phyloP scores from a whole-genome alignment of 176 grass and related monocot species.

The Carex cristatella region DNA sequence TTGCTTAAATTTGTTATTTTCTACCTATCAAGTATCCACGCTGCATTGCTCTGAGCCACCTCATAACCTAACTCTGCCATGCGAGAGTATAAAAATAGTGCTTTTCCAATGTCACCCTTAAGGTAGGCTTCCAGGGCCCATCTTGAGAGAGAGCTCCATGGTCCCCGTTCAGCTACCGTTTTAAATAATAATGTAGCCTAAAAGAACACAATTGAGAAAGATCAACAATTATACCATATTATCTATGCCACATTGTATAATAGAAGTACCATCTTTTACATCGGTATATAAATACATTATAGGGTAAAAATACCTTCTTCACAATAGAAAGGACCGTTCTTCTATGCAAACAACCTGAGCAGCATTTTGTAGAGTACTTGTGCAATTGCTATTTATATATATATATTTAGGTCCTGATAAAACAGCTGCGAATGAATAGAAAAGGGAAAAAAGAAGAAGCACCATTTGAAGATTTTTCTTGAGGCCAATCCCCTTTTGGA shows the following conservation, averaged over 20 bases:
- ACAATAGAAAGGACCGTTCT: background rate
- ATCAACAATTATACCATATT: background rate
- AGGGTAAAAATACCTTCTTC: background rate
- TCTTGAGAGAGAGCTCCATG: conserved; percentile 94
- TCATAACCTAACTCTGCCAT: conserved; percentile 99
- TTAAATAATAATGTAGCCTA: conserved; percentile 91
- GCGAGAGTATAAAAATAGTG: conserved; percentile 89
- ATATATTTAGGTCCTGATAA: background rate
- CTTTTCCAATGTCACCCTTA: conserved; percentile 92
- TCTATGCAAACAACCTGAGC: background rate
- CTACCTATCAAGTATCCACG: conserved; percentile 89
- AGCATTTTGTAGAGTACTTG: background rate
- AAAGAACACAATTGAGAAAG: background rate
- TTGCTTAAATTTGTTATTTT: background rate
- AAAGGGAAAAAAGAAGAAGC: conserved; percentile 6
- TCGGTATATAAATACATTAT: background rate
- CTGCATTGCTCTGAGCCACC: conserved; percentile 98
- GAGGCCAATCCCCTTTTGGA: conserved; percentile 84
- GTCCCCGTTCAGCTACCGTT: conserved; percentile 88
- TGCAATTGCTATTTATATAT: background rate
- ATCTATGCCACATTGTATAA: background rate
- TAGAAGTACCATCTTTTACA: background rate
- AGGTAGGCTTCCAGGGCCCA: conserved; percentile 96
- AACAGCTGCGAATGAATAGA: conserved; percentile 16
- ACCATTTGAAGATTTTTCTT: conserved; percentile 97